Conservation (phyloP, 192 early-diverging fungal genomes). For the Geranomyces michiganensis region DNA sequence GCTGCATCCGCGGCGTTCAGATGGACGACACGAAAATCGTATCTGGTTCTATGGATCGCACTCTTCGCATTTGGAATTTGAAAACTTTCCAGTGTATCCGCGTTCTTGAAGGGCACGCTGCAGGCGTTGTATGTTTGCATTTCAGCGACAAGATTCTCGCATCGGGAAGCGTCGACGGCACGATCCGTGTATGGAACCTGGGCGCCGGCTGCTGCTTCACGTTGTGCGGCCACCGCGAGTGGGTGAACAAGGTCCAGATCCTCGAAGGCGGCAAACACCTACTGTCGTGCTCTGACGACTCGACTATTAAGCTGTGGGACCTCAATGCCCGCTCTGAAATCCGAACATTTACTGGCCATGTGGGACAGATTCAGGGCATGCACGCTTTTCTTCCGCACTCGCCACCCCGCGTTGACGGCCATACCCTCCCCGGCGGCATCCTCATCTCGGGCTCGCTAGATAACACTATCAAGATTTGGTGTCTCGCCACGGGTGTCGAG, state of each 20-base stretch:
- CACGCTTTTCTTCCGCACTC: slow-evolving; percentile 35
- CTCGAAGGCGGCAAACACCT: slow-evolving; percentile 44
- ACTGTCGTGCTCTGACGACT: slow-evolving; percentile 91
- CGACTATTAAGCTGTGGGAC: slow-evolving; percentile 68
- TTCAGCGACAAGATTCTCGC: slow-evolving; percentile 79
- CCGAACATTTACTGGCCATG: slow-evolving; percentile 57
- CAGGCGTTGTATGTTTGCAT: slow-evolving; percentile 83
- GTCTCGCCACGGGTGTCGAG: slow-evolving; percentile 78
- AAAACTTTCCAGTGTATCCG: slow-evolving; percentile 86
- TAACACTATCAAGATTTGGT: slow-evolving; percentile 90
- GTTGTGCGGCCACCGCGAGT: slow-evolving; percentile 83
- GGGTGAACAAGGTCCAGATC: slow-evolving; percentile 90
- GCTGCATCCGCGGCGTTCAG: slow-evolving; percentile 85
- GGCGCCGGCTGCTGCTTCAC: slow-evolving; percentile 65
- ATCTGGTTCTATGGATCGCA: slow-evolving; percentile 89
- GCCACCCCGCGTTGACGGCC: slow-evolving; percentile 29
- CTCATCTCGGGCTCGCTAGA: slow-evolving; percentile 91
- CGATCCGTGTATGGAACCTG: slow-evolving; percentile 88
- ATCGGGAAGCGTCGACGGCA: slow-evolving; percentile 79
- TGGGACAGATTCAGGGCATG: slow-evolving; percentile 48
- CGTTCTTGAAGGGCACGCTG: slow-evolving; percentile 73
- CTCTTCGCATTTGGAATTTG: slow-evolving; percentile 90
- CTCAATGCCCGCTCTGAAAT: slow-evolving; percentile 69
- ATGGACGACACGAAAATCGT: slow-evolving; percentile 95
- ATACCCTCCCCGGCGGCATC: slow-evolving; percentile 36